phyloP scores from a whole-genome alignment of 768 basidiomycete species.

The Clavaria fumosa region DNA sequence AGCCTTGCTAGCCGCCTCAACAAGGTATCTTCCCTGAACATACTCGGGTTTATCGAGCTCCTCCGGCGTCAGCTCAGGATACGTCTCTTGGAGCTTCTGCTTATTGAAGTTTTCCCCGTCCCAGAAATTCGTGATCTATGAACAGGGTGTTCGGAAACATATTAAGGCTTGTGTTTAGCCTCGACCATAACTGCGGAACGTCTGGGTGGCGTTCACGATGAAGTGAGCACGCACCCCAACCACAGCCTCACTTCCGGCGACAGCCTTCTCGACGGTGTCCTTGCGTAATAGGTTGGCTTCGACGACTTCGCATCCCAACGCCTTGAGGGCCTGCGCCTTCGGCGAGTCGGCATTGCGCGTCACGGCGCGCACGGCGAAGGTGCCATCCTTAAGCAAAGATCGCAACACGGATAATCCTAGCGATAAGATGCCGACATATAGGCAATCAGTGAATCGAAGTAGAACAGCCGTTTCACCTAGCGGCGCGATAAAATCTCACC shows the following conservation, averaged over 20 bases:
- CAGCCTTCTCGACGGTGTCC: conserved; percentile 9
- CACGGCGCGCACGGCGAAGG: conserved; percentile 11
- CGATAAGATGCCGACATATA: not conserved
- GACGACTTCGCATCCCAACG: conserved; percentile 9
- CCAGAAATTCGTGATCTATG: no score
- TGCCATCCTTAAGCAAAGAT: conserved; percentile 9
- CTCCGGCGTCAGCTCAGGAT: no score
- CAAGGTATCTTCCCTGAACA: conserved; percentile 17
- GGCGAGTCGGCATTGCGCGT: conserved; percentile 9
- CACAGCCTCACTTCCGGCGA: conserved; percentile 10
- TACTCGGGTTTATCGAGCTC: no score
- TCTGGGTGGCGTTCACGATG: not conserved
- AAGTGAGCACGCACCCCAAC: conserved; percentile 9
- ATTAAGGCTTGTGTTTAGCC: no score
- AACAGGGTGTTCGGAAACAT: no score
- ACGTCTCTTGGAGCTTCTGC: no score
- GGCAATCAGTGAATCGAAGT: not conserved
- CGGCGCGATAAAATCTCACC: no score
- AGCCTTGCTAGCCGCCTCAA: conserved; percentile 14
- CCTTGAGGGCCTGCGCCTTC: conserved; percentile 5
- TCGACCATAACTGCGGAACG: no score
- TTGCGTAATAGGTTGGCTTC: conserved; percentile 8
- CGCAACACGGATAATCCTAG: conserved; percentile 9
- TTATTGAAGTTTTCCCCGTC: no score
- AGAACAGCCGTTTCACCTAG: no score